Percentiles rank a stretch among this genome's conserved stretches.
Evolutionary conservation across 2,329 filamentous ascomycete species (phyloP).

Genomic region (Pseudopithomyces maydicus): DNA sequence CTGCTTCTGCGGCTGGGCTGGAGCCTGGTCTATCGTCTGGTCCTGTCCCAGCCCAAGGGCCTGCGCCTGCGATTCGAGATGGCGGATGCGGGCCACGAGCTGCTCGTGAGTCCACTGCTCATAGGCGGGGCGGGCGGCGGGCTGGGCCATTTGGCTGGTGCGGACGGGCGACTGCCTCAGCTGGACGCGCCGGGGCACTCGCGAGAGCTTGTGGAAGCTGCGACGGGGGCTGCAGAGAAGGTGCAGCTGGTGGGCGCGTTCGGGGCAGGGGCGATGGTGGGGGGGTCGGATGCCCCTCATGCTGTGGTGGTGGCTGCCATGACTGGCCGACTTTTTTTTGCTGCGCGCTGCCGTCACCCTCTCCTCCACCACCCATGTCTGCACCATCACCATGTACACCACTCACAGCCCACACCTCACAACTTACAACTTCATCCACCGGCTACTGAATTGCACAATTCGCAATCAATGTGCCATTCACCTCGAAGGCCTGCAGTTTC

Average conservation of each 20-base stretch:
- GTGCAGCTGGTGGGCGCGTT: constrained; percentile 30
- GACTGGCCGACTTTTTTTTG: constrained; percentile 27
- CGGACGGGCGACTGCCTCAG: constrained; percentile 15
- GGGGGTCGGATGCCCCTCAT: constrained; percentile 31
- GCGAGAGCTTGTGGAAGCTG: constrained; percentile 41
- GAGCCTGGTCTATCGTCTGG: constrained; percentile 1
- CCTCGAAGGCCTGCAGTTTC: too few relatives aligned
- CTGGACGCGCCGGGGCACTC: constrained; percentile 30
- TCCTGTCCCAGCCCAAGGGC: not conserved
- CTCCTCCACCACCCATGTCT: constrained; percentile 9
- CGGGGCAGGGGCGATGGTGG: constrained; percentile 32
- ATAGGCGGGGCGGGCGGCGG: constrained; percentile 33
- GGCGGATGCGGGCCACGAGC: constrained; percentile 39
- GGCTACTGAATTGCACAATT: too few relatives aligned
- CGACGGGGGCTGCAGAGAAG: constrained; percentile 34
- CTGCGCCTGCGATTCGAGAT: constrained; percentile 31
- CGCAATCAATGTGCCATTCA: too few relatives aligned
- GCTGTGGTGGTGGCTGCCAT: constrained; percentile 16
- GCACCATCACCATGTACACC: not conserved
- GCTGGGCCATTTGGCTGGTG: constrained; percentile 3
- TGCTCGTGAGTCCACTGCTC: constrained; percentile 40
- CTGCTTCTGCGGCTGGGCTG: constrained; percentile 21
- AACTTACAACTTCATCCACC: too few relatives aligned
- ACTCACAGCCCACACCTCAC: too few relatives aligned
- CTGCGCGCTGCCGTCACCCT: constrained; percentile 32